A percentile compares a stretch with the other conserved stretches of the same genome.
Conservation (phyloP, 2,329 filamentous ascomycete species). For the Venturia pyrina region DNA sequence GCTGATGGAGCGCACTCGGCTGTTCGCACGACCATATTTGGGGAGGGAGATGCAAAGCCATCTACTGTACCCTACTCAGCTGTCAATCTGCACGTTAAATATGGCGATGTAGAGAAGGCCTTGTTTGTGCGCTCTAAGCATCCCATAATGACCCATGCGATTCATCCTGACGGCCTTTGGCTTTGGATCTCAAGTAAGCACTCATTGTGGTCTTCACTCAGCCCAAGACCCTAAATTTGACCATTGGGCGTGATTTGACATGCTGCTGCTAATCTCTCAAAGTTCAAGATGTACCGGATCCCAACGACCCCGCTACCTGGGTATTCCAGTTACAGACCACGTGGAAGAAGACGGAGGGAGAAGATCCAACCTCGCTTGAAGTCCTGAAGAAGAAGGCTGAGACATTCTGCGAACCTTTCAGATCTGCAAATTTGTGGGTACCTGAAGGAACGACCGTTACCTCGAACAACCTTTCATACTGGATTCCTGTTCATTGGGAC, state of each 20-base stretch:
- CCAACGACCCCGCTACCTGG: slow-evolving; percentile 25
- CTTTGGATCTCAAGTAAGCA: slow-evolving; percentile 14
- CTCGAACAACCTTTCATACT: slow-evolving; percentile 25
- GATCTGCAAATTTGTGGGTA: slow-evolving; percentile 25
- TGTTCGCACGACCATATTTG: slow-evolving; percentile 4
- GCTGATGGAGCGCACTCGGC: slow-evolving; percentile 26
- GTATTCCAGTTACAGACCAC: slow-evolving; percentile 26
- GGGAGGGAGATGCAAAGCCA: neutral
- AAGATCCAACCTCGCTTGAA: slow-evolving; percentile 22
- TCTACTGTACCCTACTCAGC: slow-evolving; percentile 9
- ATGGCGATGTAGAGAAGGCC: slow-evolving; percentile 14
- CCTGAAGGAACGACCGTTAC: slow-evolving; percentile 21
- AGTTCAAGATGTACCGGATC: slow-evolving; percentile 24
- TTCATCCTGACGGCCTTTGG: slow-evolving; percentile 22
- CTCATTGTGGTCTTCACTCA: neutral
- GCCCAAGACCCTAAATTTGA: slow-evolving; percentile 13
- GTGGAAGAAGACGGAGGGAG: slow-evolving; percentile 20
- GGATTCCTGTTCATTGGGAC: slow-evolving; percentile 26
- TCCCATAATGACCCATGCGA: slow-evolving; percentile 23
- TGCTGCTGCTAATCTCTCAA: neutral
- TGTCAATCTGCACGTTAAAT: slow-evolving; percentile 13
- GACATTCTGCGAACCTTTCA: slow-evolving; percentile 25
- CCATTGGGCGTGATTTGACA: slow-evolving; percentile 14
- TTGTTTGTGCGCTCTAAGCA: slow-evolving; percentile 18
- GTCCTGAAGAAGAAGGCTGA: slow-evolving; percentile 20